Base-by-base conservation (phyloP, 106 monocot genomes). In the Chionographis japonica region DNA sequence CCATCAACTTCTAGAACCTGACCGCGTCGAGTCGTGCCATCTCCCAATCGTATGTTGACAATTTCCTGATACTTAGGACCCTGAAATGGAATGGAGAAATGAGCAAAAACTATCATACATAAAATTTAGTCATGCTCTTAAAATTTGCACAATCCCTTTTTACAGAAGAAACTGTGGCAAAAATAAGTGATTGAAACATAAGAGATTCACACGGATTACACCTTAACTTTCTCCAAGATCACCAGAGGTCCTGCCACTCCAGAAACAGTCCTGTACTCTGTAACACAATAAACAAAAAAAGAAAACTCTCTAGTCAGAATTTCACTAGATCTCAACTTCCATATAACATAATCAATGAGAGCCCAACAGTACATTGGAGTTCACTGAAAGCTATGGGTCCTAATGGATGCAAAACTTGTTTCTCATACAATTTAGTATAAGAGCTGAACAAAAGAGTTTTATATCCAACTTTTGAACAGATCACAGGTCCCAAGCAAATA, bases 211-310 rank as follows among this genome's bases (percentile, higher is more conserved):
- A 52, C 58, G n/a, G n/a, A 60, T 40, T 54, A 51, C 77, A 98
- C 97, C 92, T 98, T 98, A 50, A 98, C 97, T 90, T 98, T 98
- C 38, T 98, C 97, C 80, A 98, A 75, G 69, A 98, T 98, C 50
- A 98, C 97, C 14, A 98, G 83, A 54, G 97, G 97, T 57, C 97
- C 97, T 40, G 97, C 95, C 58, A 97, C 95, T 54, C 95, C 95
- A 76, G 92, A 92, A 18, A 98, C 83, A 40, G 97, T 98, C 69
- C 97, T 80, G 75, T 98, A 98, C 64, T 98, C 97, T 98, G 80
- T 15, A 70, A 52, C 36, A 65, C 17, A 50, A 27, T 0, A 61
- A 37, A 71, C 6, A 40, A 4, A 49, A 40, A 37, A 36, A 7
- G 49, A 7, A 10, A 46, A 2, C 46, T 46, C 46, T 46, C 46